These are phyloP conservation scores for Phytophthora multivora DNA, from an alignment of 352 stramenopile species.

Conservation along the genomic window DNA sequence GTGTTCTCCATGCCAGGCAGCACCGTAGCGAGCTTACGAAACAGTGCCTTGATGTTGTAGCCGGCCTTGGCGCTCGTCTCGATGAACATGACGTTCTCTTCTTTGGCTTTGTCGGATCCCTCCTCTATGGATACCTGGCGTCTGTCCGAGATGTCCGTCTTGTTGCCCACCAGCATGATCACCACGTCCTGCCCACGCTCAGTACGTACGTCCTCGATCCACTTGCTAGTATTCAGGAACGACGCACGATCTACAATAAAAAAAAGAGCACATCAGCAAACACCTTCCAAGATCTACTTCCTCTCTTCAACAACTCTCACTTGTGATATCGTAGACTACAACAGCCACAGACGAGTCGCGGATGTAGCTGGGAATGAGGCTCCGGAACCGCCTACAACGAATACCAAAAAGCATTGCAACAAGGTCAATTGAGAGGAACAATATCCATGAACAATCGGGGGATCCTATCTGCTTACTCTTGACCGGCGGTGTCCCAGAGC, in stretches of 20 bases:
- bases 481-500: slow-evolving; percentile 98
- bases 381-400: slow-evolving; percentile 86
- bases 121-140: slow-evolving; percentile 97
- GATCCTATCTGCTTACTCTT: slow-evolving; percentile 85
- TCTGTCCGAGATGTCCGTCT: slow-evolving; percentile 99
- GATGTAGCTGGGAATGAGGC: slow-evolving; percentile 97
- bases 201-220: slow-evolving; percentile 98
- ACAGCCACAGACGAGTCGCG: slow-evolving; percentile 99
- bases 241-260: slow-evolving; percentile 88
- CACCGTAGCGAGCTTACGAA: slow-evolving; percentile 98
- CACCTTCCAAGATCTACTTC: background rate
- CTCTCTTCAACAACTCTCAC: slow-evolving; percentile 44
- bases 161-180: slow-evolving; percentile 99
- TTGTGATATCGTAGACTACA: slow-evolving; percentile 99
- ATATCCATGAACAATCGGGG: background rate
- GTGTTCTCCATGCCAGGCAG: slow-evolving; percentile 96
- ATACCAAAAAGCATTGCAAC: slow-evolving; percentile 1
- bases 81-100: slow-evolving; percentile 99
- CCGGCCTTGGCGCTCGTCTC: slow-evolving; percentile 99
- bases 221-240: slow-evolving; percentile 99
- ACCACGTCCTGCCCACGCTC: slow-evolving; percentile 99
- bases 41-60: slow-evolving; percentile 99
- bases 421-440: background rate
- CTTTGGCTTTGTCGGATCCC: slow-evolving; percentile 97
- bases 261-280: background rate